Evolutionary conservation across 768 basidiomycete species (phyloP), one percentile per base, ranked within the genome.

Genomic region (Boletellus emodensis): DNA sequence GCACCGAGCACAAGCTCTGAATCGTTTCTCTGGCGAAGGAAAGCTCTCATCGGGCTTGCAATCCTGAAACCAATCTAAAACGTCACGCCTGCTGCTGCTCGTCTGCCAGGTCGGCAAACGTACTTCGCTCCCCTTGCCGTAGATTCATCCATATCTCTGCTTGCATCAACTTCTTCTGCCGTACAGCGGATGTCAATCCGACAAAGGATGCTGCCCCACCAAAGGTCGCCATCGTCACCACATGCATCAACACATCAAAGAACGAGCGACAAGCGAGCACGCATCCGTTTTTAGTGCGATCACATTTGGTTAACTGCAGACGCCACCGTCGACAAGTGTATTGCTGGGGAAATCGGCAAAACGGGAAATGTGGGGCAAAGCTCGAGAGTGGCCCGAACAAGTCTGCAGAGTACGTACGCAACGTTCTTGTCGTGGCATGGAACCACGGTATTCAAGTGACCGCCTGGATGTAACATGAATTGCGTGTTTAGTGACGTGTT

Each of bases 21-120:
- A 26, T 26, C 6, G 5, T 7, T 26, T 30, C 30, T 10, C 30
- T 10, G 3, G 30, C 30, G 30, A 30, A 30, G 30, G 11, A 11
- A 30, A 10, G 11, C 30, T 11, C 9, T 30, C 30, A 30, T 30
- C 9, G 30, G 3, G 30, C 30, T 10, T 30, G 30, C 30, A 30
- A 30, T 10, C 11, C 30, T 11, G 30, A 37, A 33, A 45, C 22
- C 26, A 18, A 43, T 14, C 40, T 46, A 30, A 26, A 41, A 33
- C 22, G 41, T 12, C 37, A 69, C 80, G 63, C 52, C 28, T 28
- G 28, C 28, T 28, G 83, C 80, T 82, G 77, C 59, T 76, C 79
- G 63, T 85, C 83, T 4, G 83, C 84, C 48, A 83, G 56, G 61
- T 85, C 83, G 22, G 77, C 69, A 62, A 85, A 85, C 17, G 82